Conservation (phyloP, 306 rosid species). For the Cicer chorassanicum region DNA sequence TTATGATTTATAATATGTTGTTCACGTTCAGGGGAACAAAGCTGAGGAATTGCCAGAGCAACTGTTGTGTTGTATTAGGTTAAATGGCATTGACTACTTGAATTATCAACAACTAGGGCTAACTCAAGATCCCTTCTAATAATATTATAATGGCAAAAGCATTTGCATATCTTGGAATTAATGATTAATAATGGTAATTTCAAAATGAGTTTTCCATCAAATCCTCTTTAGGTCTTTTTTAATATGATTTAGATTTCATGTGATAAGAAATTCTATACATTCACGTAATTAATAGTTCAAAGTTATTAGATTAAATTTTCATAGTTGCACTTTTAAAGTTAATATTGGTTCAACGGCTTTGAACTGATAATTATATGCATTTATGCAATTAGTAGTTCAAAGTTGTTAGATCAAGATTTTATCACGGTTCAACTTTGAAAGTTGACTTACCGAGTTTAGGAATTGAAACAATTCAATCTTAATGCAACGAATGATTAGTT, state of each 20-base stretch:
- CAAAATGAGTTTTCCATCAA: constrained; percentile 35
- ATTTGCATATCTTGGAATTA: constrained; percentile 45
- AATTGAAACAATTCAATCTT: too few relatives aligned
- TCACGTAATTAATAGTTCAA: neutral
- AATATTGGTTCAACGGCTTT: neutral
- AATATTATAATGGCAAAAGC: constrained; percentile 36
- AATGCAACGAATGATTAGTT: too few relatives aligned
- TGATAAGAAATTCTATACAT: neutral
- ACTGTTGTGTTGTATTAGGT: constrained; percentile 82
- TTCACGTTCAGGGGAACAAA: constrained; percentile 78
- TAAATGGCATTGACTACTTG: constrained; percentile 82
- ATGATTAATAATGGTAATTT: constrained; percentile 48
- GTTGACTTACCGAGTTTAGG: too few relatives aligned
- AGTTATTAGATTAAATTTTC: neutral
- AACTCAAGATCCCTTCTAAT: constrained; percentile 57
- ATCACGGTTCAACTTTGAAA: too few relatives aligned
- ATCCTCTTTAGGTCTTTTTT: neutral
- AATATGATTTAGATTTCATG: neutral
- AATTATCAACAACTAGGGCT: constrained; percentile 81
- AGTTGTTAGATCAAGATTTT: too few relatives aligned
- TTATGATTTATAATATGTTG: constrained; percentile 15
- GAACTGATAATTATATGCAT: neutral
- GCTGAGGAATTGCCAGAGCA: constrained; percentile 96
- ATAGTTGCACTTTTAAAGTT: too few relatives aligned
- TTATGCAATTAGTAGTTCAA: too few relatives aligned